phyloP scores from a whole-genome alignment of 495 filamentous ascomycete species.

The Lindgomyces ingoldianus region DNA sequence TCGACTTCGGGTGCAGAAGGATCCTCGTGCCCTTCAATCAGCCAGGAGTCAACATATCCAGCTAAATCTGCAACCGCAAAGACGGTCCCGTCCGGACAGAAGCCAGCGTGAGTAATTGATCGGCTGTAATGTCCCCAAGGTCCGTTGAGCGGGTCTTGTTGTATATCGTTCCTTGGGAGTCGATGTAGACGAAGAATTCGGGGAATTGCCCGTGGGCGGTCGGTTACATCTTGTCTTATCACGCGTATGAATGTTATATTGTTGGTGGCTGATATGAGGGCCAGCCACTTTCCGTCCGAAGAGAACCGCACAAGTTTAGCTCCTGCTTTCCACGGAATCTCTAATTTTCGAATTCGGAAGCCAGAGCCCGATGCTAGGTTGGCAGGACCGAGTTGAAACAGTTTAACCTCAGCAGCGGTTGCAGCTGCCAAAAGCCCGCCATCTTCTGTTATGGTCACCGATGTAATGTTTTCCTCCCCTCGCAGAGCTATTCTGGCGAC shows the following conservation, averaged over 20 bases:
- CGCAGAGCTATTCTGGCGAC: slow-evolving; percentile 70
- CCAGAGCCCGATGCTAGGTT: slow-evolving; percentile 46
- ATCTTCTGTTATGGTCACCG: slow-evolving; percentile 69
- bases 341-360: slow-evolving; percentile 69
- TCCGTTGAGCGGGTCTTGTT: slow-evolving; percentile 53
- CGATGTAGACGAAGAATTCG: slow-evolving; percentile 57
- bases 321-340: slow-evolving; percentile 56
- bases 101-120: slow-evolving; percentile 70
- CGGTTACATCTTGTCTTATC: slow-evolving; percentile 44
- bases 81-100: slow-evolving; percentile 78
- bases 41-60: slow-evolving; percentile 85
- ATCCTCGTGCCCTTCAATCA: slow-evolving; percentile 61
- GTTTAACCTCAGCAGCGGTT: slow-evolving; percentile 73
- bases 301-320: slow-evolving; percentile 63
- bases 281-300: slow-evolving; percentile 59
- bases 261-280: slow-evolving; percentile 54
- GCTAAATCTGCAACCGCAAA: slow-evolving; percentile 77
- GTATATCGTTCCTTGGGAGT: slow-evolving; percentile 42
- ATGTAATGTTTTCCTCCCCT: slow-evolving; percentile 85
- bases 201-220: slow-evolving; percentile 52
- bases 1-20: slow-evolving; percentile 40
- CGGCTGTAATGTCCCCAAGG: slow-evolving; percentile 77
- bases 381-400: slow-evolving; percentile 63
- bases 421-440: slow-evolving; percentile 76
- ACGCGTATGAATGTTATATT: slow-evolving; percentile 52